Conservation (phyloP, 1,284 basidiomycete genomes). For the Trichosporon sp. region DNA sequence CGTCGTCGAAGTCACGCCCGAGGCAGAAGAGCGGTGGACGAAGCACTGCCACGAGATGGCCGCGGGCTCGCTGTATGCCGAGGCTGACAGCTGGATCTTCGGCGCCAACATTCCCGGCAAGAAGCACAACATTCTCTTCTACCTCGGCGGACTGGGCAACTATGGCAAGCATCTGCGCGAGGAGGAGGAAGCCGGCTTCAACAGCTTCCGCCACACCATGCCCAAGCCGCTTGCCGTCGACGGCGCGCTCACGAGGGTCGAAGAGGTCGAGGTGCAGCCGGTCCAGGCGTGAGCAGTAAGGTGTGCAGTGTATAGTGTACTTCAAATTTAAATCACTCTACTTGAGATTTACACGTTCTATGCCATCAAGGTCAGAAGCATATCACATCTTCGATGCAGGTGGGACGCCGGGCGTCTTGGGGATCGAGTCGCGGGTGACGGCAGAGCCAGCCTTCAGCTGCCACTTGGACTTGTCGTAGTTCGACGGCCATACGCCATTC, state of each 20-base stretch:
- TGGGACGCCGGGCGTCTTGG: not conserved
- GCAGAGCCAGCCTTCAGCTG: not conserved
- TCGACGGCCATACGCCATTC: constrained; percentile 9
- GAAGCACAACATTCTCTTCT: constrained; percentile 14
- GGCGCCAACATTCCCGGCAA: constrained; percentile 16
- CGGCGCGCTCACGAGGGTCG: not conserved
- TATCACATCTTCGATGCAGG: not conserved
- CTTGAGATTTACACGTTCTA: too few species aligned
- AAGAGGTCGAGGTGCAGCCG: not conserved
- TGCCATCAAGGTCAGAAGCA: not conserved
- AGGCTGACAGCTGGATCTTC: constrained; percentile 14
- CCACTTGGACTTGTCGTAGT: constrained; percentile 12
- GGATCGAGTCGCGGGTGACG: not conserved
- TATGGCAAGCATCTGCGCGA: not conserved
- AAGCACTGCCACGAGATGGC: constrained; percentile 5
- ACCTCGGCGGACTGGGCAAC: constrained; percentile 10
- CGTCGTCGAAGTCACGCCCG: not conserved
- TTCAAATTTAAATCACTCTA: not conserved
- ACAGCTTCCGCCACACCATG: not conserved
- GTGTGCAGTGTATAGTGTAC: not conserved
- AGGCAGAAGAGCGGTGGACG: constrained; percentile 8
- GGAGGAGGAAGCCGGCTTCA: constrained; percentile 5
- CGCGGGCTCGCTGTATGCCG: constrained; percentile 6
- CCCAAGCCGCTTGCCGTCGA: not conserved
- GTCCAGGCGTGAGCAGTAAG: not conserved